Evolutionary conservation across 768 basidiomycete species (phyloP).

Genomic region (Terana coerulea): DNA sequence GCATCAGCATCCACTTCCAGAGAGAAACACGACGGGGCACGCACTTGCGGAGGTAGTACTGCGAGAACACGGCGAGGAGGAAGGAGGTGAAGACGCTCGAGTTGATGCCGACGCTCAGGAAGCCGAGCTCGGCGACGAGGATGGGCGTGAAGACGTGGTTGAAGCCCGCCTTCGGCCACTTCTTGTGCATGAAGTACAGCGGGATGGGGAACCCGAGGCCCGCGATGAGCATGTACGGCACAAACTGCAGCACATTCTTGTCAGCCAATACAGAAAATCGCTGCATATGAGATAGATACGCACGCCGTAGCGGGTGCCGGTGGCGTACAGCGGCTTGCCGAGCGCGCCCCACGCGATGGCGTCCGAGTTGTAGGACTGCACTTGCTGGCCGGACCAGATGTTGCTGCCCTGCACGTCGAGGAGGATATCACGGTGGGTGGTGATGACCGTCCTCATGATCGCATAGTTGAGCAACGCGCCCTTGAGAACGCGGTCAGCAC

Average conservation of each 20-base stretch:
- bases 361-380: constrained; percentile 46
- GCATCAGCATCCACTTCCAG: background rate
- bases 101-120: constrained; percentile 53
- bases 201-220: constrained; percentile 50
- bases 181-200: constrained; percentile 45
- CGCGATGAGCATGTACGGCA: constrained; percentile 43
- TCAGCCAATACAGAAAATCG: background rate
- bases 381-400: constrained; percentile 47
- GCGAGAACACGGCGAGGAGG: constrained; percentile 39
- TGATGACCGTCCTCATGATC: constrained; percentile 33
- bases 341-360: constrained; percentile 56
- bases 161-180: constrained; percentile 40
- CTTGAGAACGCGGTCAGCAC: background rate
- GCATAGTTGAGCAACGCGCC: constrained; percentile 40
- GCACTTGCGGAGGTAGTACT: constrained; percentile 37
- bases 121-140: constrained; percentile 42
- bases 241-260: constrained; percentile 28
- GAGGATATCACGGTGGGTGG: constrained; percentile 38
- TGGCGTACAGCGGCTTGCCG: constrained; percentile 42
- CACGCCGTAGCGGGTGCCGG: constrained; percentile 35
- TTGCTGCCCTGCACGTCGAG: constrained; percentile 47
- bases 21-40: background rate
- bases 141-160: constrained; percentile 47
- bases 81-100: constrained; percentile 44
- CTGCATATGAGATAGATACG: background rate